Base-by-base conservation (phyloP, 176 grass and related monocot genomes). In the bread wheat (Triticum aestivum) region DNA sequence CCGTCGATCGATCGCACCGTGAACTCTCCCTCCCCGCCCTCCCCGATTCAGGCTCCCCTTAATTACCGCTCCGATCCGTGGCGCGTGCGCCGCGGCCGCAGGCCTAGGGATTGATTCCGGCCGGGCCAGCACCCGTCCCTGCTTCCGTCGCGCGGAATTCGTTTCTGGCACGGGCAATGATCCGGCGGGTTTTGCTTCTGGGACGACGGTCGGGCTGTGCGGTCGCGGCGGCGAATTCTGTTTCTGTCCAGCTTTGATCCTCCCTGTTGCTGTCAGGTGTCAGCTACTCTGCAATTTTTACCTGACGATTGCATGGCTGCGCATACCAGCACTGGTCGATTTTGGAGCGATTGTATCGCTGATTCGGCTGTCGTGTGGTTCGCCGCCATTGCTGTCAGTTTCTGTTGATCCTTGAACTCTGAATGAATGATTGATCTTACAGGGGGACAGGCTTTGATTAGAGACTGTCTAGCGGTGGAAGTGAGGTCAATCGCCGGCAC, bases 381-480 rank as follows among this genome's bases (percentile, higher is more conserved):
- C 65, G 29, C 41, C 38, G 52, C 34, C 64, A 41, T 26, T 33
- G 8, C 12, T 34, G 20, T 73, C 52, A 44, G 65, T 79, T 45
- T 47, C 54, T 3, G 27, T 4, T 9, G 27, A 81, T 69, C 66
- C 37, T 17, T 62, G 9, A 13, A 12, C 51, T 18, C 2, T 69
- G 69, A 18, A 23, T 5, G 42, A 66, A 30, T 44, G 69, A 72
- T 73, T 75, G 69, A 23, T 79, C 12, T 68, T 61, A 21, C 34
- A 79, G 20, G 85, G 84, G 74, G 44, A 41, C 21, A 66, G 23
- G 76, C 20, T 66, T 66, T 77, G 34, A 23, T 63, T 49, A 30
- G 21, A 38, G 26, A 69, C 39, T 45, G 41, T 70, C 33, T 45
- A 69, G 29, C 5, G 0, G 75, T 73, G 27, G 12, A 41, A 87